Evolutionary conservation across 176 grass and related monocot genomes (phyloP).

Genomic region (Avena sativa): DNA sequence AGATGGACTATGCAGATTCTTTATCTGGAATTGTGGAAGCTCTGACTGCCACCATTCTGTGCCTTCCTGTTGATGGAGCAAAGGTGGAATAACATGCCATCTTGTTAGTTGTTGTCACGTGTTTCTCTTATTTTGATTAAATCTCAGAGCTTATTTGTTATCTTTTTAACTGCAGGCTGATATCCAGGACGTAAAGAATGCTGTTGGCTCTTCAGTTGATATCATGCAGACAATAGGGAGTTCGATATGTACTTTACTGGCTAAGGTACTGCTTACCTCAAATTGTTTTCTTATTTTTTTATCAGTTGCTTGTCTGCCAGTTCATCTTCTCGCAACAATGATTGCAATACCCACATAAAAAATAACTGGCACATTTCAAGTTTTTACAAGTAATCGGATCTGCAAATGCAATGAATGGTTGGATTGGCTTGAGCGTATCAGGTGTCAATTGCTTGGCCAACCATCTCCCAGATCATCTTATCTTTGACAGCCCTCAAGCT

Average conservation of each 20-base stretch:
- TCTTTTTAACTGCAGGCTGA: slow-evolving; percentile 64
- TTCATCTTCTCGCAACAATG: slow-evolving; percentile 18
- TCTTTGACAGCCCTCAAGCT: slow-evolving; percentile 13
- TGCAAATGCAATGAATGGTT: slow-evolving; percentile 17
- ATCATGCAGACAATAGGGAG: slow-evolving; percentile 91
- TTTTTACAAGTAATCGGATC: background rate
- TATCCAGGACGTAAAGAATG: slow-evolving; percentile 89
- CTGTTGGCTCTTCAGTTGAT: slow-evolving; percentile 78
- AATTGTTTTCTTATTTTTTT: slow-evolving; percentile 29
- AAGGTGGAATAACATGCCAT: slow-evolving; percentile 58
- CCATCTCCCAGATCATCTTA: slow-evolving; percentile 11
- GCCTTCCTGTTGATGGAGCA: slow-evolving; percentile 87
- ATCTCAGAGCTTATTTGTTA: slow-evolving; percentile 28
- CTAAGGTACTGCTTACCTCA: slow-evolving; percentile 60
- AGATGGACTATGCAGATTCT: slow-evolving; percentile 65
- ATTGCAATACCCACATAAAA: background rate
- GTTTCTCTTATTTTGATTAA: slow-evolving; percentile 14
- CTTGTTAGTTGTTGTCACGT: slow-evolving; percentile 18
- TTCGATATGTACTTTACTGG: slow-evolving; percentile 74
- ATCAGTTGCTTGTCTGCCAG: slow-evolving; percentile 25
- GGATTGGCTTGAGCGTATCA: slow-evolving; percentile 5
- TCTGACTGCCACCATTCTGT: slow-evolving; percentile 78
- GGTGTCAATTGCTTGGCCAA: slow-evolving; percentile 7
- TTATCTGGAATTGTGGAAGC: slow-evolving; percentile 77
- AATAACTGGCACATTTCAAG: slow-evolving; percentile 11